Evolutionary conservation across 345 rosid species (phyloP), one percentile per base, ranked within the genome.

Genomic region (Streptanthus diversifolius): DNA sequence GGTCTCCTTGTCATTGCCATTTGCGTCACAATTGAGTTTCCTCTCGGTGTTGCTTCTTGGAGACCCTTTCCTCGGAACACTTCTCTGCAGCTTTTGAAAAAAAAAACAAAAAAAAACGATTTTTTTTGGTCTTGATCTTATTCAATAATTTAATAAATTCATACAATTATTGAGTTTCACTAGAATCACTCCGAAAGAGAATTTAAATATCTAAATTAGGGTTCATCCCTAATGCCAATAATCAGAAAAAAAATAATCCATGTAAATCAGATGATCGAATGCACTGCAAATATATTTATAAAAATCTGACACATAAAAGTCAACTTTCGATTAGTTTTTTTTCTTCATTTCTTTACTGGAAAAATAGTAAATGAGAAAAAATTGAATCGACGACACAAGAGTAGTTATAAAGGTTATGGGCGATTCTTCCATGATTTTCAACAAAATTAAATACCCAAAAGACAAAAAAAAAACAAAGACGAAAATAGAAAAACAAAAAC

Each of bases 1-100:
- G 9, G 70, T 45, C 43, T 84, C 89, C 60, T 69, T 81, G 43
- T 83, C 88, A 68, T 73, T 82, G n/a, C 76, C 72, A 64, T 71
- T 71, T 13, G 82, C 36, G 72, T 77, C 83, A 17, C 72, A 73
- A 51, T 76, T 77, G 11, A 71, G 71, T 72, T 83, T 88, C 77
- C 82, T 82, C 72, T 85, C 87, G 25, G 63, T 63, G 43, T 80
- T 79, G 32, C 95, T 87, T 45, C 81, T 65, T 1, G 68, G 69
- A 39, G 87, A 74, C 80, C 91, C 93, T 80, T 91, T 93, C 70
- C 89, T 83, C 49, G 97, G 88, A 53, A 85, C 82, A 76, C 71
- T 85, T 82, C 86, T 87, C 90, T 91, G 92, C 85, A 88, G 74
- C 84, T 83, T 80, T 66, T 79, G 1, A 10, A 18, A 33, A 18